Percentiles rank a stretch among this genome's conserved stretches.
Evolutionary conservation across 768 basidiomycete species (phyloP).

Genomic region (Astraeus odoratus): DNA sequence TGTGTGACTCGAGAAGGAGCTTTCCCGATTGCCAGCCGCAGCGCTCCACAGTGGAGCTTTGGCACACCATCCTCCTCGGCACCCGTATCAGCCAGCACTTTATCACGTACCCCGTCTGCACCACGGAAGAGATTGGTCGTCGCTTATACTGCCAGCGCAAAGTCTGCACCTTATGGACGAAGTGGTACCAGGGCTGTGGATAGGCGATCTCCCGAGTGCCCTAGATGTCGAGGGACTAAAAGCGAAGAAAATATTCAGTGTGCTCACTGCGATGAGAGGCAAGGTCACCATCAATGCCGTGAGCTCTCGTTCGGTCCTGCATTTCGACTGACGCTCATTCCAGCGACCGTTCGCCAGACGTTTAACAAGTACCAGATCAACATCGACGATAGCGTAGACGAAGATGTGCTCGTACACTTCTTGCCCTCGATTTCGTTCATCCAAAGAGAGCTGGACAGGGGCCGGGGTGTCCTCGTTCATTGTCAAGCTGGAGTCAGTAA

Average conservation of each 20-base stretch:
- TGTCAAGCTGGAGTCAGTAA: slow-evolving; percentile 86
- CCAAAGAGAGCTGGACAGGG: slow-evolving; percentile 66
- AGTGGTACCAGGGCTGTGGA: slow-evolving; percentile 74
- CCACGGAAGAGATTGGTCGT: too few species aligned
- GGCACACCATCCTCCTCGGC: too few species aligned
- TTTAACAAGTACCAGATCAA: slow-evolving; percentile 75
- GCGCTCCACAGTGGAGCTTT: too few species aligned
- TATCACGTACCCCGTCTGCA: too few species aligned
- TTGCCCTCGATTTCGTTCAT: slow-evolving; percentile 81
- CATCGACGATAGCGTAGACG: slow-evolving; percentile 68
- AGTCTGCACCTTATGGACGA: slow-evolving; percentile 53
- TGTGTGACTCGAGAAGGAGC: too few species aligned
- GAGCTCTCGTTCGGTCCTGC: slow-evolving; percentile 9
- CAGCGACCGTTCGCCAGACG: slow-evolving; percentile 39
- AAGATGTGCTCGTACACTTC: slow-evolving; percentile 74
- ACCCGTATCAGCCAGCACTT: too few species aligned
- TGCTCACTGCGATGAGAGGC: slow-evolving; percentile 69
- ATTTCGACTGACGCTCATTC: not conserved
- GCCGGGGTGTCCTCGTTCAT: slow-evolving; percentile 77
- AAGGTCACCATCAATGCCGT: slow-evolving; percentile 62
- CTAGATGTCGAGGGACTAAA: slow-evolving; percentile 54
- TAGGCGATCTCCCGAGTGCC: slow-evolving; percentile 74
- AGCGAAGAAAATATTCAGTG: slow-evolving; percentile 66
- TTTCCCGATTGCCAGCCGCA: too few species aligned
- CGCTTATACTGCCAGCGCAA: not conserved